These are phyloP conservation scores for Talaromyces borbonicus DNA, from an alignment of 495 filamentous ascomycete species.

Conservation along the genomic window DNA sequence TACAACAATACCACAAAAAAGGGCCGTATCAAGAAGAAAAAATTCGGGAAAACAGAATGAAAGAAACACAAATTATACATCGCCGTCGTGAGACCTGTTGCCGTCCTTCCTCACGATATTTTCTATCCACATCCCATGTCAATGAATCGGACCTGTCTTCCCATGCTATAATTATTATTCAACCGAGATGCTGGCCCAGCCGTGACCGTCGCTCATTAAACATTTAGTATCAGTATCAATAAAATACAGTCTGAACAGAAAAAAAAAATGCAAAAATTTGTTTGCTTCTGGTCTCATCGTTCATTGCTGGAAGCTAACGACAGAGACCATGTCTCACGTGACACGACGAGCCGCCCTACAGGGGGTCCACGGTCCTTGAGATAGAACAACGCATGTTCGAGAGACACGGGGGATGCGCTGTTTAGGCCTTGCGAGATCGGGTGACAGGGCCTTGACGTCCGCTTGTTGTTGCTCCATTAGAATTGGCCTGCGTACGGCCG, in stretches of 20 bases:
- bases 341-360: too few relatives aligned
- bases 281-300: neutral
- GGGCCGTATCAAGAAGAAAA: too few relatives aligned
- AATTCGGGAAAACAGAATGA: too few relatives aligned
- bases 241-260: slow-evolving; percentile 4
- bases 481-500: slow-evolving; percentile 19
- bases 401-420: too few relatives aligned
- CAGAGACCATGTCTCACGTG: too few relatives aligned
- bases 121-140: neutral
- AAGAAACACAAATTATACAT: too few relatives aligned
- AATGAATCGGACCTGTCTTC: neutral
- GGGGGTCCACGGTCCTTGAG: too few relatives aligned
- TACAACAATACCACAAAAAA: too few relatives aligned
- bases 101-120: neutral
- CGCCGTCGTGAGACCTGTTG: neutral
- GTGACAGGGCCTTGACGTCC: slow-evolving; percentile 35
- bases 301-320: too few relatives aligned
- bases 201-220: slow-evolving; percentile 8
- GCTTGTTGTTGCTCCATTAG: slow-evolving; percentile 17
- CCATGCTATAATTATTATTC: slow-evolving; percentile 1
- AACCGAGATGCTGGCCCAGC: slow-evolving; percentile 4
- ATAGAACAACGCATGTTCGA: too few relatives aligned
- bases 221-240: slow-evolving; percentile 4
- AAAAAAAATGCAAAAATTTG: slow-evolving; percentile 1
- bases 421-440: slow-evolving; percentile 41